phyloP scores from a whole-genome alignment of 2,329 filamentous ascomycete species.

The Fusarium buxicola region DNA sequence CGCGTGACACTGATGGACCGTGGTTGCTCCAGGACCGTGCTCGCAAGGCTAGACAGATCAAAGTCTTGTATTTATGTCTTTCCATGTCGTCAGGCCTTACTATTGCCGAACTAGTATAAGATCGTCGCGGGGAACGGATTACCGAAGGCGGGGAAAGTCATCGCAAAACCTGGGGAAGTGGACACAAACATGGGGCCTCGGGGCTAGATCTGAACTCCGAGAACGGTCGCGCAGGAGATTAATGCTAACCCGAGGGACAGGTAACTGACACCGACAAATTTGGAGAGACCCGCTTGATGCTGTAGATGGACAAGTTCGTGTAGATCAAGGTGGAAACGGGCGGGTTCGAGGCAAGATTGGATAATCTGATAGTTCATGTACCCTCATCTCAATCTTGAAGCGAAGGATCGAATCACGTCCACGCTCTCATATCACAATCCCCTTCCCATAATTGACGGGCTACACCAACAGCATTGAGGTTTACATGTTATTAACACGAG shows the following conservation, averaged over 20 bases:
- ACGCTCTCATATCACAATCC: neutral
- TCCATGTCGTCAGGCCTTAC: neutral
- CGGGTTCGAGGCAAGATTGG: constrained; percentile 1
- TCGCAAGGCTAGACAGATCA: neutral
- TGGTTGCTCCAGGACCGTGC: constrained; percentile 1
- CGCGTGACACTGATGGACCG: constrained; percentile 8
- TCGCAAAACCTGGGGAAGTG: constrained; percentile 27
- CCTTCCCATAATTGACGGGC: neutral
- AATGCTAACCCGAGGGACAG: constrained; percentile 12
- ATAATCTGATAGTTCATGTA: neutral
- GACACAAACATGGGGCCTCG: constrained; percentile 17
- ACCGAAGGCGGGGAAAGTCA: constrained; percentile 29
- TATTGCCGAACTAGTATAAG: constrained; percentile 5
- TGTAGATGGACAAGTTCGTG: constrained; percentile 9
- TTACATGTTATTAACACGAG: no score
- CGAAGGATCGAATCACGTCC: neutral
- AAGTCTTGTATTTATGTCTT: constrained; percentile 33
- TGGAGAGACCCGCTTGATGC: constrained; percentile 14
- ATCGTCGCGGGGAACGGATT: constrained; percentile 27
- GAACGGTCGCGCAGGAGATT: neutral
- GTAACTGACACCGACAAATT: constrained; percentile 1
- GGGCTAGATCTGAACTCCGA: constrained; percentile 35
- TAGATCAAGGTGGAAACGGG: constrained; percentile 11
- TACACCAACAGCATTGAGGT: no score
- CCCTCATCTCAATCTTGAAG: neutral